Evolutionary conservation across 2,329 filamentous ascomycete species (phyloP), one percentile per base, ranked within the genome.

Genomic region (Aspergillus vadensis): DNA sequence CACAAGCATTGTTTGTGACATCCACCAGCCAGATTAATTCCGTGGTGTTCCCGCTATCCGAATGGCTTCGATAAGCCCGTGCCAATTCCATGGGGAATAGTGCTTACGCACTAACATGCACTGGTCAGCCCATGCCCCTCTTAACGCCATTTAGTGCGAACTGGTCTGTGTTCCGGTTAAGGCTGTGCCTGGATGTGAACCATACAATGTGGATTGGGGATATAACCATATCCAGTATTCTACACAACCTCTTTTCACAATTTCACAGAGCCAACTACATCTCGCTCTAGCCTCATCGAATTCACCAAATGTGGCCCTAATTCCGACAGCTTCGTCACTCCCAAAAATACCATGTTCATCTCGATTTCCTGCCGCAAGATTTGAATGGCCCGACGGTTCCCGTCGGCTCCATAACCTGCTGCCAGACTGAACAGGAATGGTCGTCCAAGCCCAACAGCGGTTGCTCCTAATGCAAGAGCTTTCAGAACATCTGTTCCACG

Each of bases 401-500:
- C 88, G 80, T 76, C 77, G 60, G 79, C 79, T 1, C 87, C 88
- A 66, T 89, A 90, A n/a, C 72, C 70, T 0, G 66, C 67, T 15
- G 82, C 84, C 61, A 88, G 68, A 1, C 83, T 82, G 67, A 82
- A 89, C 44, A 89, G 65, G 57, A 87, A 84, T 0, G 85, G 85
- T 17, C 88, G 76, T 0, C 88, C 88, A 9, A 91, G 75, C 0
- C 87, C 87, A 0, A 87, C 87, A 0, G 84, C 86, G 56, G 78
- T 86, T 0, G 86, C 88, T 0, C 88, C 88, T 0, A 90, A 75
- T 55, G 86, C 88, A 10, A 90, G 68, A 0, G 86, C 86, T 71
- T 90, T 90, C 65, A 91, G 80, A 3, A 90, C 83, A 67, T 91
- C 88, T 0, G 86, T 85, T 0, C 88, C 88, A 17, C 87, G 77